Base-by-base conservation (phyloP, 2,329 filamentous ascomycete species). In the Pseudogymnoascus sp. region DNA sequence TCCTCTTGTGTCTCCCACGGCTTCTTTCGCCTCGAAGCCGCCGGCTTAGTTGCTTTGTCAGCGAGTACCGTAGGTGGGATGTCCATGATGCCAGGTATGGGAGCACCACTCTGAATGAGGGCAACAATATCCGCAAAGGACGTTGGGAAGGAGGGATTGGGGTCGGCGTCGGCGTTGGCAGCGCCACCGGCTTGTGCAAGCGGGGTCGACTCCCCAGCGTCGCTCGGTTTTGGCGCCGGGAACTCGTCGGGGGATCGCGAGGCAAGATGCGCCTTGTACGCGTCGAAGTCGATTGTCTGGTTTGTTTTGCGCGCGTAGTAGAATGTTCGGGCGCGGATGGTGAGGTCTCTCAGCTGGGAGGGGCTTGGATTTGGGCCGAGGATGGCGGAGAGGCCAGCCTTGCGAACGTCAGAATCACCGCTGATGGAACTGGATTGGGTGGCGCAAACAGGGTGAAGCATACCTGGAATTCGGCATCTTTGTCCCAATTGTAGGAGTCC, bases 81-180 rank as follows among this genome's bases (percentile, higher is more conserved):
- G 64, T 95, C 83, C 66, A 85, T 85, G 68, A 96, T 95, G 0
- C 92, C 92, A 1, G 91, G 90, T 41, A 96, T 87, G 0, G 89
- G 86, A 66, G 90, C 84, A 59, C 90, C 90, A 26, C 84, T 85
- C 21, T 89, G 89, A 59, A 96, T 89, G 59, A 95, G 81, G 67
- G 90, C 87, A 60, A 95, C 86, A 63, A 96, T 90, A 65, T 92
- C 85, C 6, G 89, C 86, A 72, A 96, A 96, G 1, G 84, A 59
- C 12, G 59, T 57, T 34, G 60, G 55, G 30, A 62, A 15, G 19
- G 63, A 18, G 34, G 48, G 61, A 55, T 52, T 62, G 33, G 58
- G 58, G 57, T 58, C 33, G 37, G 34, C 28, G 30, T 39, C n/a
- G 37, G 26, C 28, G n/a, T 34, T 33, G 13, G 48, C 18, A 6